These are phyloP conservation scores for Hebeloma cylindrosporum DNA, from an alignment of 768 basidiomycete species.

Conservation along the genomic window DNA sequence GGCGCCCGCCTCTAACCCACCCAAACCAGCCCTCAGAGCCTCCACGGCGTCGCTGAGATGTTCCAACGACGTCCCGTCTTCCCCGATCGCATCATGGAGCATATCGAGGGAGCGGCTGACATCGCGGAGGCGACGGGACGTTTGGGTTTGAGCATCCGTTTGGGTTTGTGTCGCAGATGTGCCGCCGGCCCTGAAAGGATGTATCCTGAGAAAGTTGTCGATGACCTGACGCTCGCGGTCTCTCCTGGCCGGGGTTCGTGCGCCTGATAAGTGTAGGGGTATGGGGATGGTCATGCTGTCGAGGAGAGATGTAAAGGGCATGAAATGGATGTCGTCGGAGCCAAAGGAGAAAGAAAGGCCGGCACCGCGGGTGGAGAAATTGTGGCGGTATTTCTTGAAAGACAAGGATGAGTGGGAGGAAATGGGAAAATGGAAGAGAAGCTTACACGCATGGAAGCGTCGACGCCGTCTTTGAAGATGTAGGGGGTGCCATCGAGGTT, in stretches of 20 bases:
- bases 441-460: slow-evolving; percentile 51
- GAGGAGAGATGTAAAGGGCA: slow-evolving; percentile 15
- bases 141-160: too few relatives aligned
- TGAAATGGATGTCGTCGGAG: slow-evolving; percentile 6
- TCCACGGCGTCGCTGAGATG: slow-evolving; percentile 20
- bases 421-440: background rate
- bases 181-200: background rate
- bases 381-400: slow-evolving; percentile 20
- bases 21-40: slow-evolving; percentile 18
- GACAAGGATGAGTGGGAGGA: background rate
- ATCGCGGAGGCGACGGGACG: slow-evolving; percentile 17
- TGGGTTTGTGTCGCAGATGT: too few relatives aligned
- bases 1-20: slow-evolving; percentile 5
- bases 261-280: too few relatives aligned
- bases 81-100: slow-evolving; percentile 20
- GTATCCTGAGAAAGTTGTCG: background rate
- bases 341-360: too few relatives aligned
- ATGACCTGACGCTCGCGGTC: background rate
- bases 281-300: slow-evolving; percentile 8
- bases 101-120: slow-evolving; percentile 24
- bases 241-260: too few relatives aligned
- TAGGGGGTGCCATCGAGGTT: slow-evolving; percentile 65
- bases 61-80: slow-evolving; percentile 17
- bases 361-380: too few relatives aligned
- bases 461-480: slow-evolving; percentile 54